A percentile compares a stretch with the other conserved stretches of the same genome.
These are phyloP conservation scores for Talaromyces verruculosus DNA, from an alignment of 2,329 filamentous ascomycete genomes.

Conservation along the genomic window DNA sequence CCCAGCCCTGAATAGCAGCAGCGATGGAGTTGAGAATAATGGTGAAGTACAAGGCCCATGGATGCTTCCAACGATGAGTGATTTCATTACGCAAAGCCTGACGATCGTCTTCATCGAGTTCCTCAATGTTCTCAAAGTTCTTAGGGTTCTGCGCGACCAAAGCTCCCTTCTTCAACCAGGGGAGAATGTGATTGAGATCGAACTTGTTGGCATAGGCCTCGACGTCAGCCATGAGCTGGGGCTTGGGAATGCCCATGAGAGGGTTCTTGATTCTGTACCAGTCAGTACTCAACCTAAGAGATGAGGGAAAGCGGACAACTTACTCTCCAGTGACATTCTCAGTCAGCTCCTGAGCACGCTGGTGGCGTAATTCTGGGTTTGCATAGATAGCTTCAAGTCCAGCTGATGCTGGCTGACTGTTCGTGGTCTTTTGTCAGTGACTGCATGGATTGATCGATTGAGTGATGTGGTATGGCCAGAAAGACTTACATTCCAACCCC, in stretches of 20 bases:
- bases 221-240: constrained; percentile 33
- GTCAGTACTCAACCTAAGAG: not conserved
- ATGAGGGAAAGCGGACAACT: constrained; percentile 19
- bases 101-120: constrained; percentile 46
- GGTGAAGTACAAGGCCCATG: constrained; percentile 50
- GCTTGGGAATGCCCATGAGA: constrained; percentile 33
- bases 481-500: constrained; percentile 3
- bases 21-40: constrained; percentile 55
- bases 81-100: constrained; percentile 47
- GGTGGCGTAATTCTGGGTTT: constrained; percentile 21
- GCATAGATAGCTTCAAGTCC: constrained; percentile 20
- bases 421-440: not conserved
- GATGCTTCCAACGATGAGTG: constrained; percentile 53
- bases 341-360: constrained; percentile 32
- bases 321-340: constrained; percentile 38
- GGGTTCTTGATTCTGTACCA: constrained; percentile 30
- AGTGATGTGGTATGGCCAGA: not conserved
- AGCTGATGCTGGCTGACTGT: constrained; percentile 3
- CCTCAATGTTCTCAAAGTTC: constrained; percentile 47
- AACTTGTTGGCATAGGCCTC: constrained; percentile 54
- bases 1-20: constrained; percentile 55
- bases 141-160: constrained; percentile 52
- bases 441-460: not conserved
- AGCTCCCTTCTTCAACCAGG: constrained; percentile 42
- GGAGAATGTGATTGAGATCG: constrained; percentile 58